Evolutionary conservation across 306 rosid species (phyloP).

Genomic region (Arachis hypogaea): DNA sequence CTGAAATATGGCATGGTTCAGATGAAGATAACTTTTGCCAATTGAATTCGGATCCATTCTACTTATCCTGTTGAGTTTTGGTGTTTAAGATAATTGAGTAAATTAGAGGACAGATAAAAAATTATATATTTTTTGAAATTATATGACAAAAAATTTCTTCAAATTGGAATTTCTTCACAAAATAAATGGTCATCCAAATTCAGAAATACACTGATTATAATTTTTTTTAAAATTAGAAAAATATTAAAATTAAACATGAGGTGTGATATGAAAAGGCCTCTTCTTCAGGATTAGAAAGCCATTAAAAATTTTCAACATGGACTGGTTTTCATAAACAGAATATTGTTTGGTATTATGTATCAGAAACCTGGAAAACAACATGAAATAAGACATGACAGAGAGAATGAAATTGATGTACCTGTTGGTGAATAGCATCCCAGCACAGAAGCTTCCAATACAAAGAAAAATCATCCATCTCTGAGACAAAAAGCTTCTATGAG

Average conservation of each 20-base stretch:
- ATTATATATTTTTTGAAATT: not conserved
- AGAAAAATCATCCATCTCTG: constrained; percentile 80
- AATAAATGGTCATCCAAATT: constrained; percentile 30
- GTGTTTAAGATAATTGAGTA: not conserved
- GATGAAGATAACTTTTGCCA: constrained; percentile 6
- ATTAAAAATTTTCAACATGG: constrained; percentile 6
- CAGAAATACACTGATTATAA: not conserved
- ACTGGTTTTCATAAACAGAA: constrained; percentile 22
- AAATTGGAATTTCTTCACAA: not conserved
- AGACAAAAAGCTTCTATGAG: constrained; percentile 61
- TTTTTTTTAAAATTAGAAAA: no score
- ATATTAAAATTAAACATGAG: not conserved
- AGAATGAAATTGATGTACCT: constrained; percentile 50
- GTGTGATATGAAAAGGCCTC: not conserved
- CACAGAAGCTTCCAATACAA: constrained; percentile 83
- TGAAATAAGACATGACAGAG: not conserved
- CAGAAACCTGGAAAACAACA: not conserved
- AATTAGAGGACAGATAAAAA: constrained; percentile 21
- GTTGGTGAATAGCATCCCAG: constrained; percentile 86
- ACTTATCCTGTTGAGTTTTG: constrained; percentile 21
- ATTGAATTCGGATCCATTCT: constrained; percentile 49
- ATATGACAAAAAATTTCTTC: constrained; percentile 16
- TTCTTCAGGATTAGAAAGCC: constrained; percentile 1
- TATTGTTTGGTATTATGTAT: not conserved
- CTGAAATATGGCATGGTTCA: constrained; percentile 18